Conservation (phyloP, 2,329 filamentous ascomycete genomes). For the Fusarium sp. region DNA sequence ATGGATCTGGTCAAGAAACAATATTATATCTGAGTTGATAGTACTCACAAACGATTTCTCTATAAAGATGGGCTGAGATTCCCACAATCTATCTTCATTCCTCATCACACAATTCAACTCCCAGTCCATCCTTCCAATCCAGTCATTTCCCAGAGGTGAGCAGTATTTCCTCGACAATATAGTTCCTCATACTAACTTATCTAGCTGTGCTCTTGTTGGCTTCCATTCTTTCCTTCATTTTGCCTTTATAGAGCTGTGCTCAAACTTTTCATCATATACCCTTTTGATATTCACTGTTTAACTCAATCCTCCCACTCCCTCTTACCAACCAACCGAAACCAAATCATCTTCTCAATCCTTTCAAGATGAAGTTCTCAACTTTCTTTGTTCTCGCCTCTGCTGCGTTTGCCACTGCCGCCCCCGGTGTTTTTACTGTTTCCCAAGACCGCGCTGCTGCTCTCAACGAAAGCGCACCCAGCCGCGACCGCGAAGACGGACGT, state of each 20-base stretch:
- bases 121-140: conserved; percentile 19
- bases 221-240: conserved; percentile 29
- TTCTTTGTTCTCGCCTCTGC: conserved; percentile 59
- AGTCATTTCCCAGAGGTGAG: conserved; percentile 40
- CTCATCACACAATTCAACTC: conserved; percentile 3
- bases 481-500: conserved; percentile 1
- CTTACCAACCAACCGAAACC: neutral
- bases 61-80: conserved; percentile 19
- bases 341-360: neutral
- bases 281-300: conserved; percentile 15
- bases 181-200: neutral
- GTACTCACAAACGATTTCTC: neutral
- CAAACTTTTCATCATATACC: conserved; percentile 23
- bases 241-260: conserved; percentile 40
- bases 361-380: conserved; percentile 62
- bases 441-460: conserved; percentile 10
- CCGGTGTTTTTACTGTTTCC: conserved; percentile 49
- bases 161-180: neutral
- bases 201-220: conserved; percentile 35
- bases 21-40: neutral
- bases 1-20: conserved; percentile 2
- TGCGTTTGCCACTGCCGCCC: conserved; percentile 57
- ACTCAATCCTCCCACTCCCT: conserved; percentile 19
- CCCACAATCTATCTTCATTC: neutral
- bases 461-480: conserved; percentile 18